A percentile compares a stretch with the other conserved stretches of the same genome.
These are phyloP conservation scores for Penicillium sp. DNA, from an alignment of 2,329 filamentous ascomycete genomes.

Conservation along the genomic window DNA sequence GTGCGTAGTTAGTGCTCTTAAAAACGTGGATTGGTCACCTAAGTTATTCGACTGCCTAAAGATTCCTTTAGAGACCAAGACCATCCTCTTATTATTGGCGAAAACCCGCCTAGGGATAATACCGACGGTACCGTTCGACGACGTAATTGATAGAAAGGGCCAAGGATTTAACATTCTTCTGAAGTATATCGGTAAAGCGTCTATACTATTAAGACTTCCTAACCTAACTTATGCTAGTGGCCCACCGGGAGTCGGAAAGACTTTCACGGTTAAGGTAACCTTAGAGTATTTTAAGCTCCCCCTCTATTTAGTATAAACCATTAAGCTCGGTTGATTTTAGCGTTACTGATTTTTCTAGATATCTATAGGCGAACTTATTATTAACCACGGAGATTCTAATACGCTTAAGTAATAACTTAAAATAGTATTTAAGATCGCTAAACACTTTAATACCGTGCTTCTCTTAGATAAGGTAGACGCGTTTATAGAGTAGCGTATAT, in stretches of 20 bases:
- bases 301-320: slow-evolving; percentile 20
- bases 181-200: too few species aligned
- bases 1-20: too few species aligned
- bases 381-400: slow-evolving; percentile 20
- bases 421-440: slow-evolving; percentile 27
- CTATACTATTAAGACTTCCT: too few species aligned
- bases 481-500: slow-evolving; percentile 33
- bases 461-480: slow-evolving; percentile 43
- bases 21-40: too few species aligned
- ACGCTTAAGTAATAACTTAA: slow-evolving; percentile 24
- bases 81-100: too few species aligned
- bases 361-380: slow-evolving; percentile 19
- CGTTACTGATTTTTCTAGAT: slow-evolving; percentile 17
- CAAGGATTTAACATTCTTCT: slow-evolving; percentile 5
- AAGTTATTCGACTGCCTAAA: too few species aligned
- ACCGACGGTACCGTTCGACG: slow-evolving; percentile 18
- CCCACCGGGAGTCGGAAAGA: too few species aligned
- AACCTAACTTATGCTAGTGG: too few species aligned
- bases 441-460: slow-evolving; percentile 32
- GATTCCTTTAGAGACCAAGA: too few species aligned
- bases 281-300: slow-evolving; percentile 30
- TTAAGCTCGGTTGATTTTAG: neutral
- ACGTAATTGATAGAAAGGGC: slow-evolving; percentile 37
- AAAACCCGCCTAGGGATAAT: too few species aligned
- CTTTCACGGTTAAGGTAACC: slow-evolving; percentile 2